Conservation (phyloP, 306 rosid genomes). For the Vicia villosa region DNA sequence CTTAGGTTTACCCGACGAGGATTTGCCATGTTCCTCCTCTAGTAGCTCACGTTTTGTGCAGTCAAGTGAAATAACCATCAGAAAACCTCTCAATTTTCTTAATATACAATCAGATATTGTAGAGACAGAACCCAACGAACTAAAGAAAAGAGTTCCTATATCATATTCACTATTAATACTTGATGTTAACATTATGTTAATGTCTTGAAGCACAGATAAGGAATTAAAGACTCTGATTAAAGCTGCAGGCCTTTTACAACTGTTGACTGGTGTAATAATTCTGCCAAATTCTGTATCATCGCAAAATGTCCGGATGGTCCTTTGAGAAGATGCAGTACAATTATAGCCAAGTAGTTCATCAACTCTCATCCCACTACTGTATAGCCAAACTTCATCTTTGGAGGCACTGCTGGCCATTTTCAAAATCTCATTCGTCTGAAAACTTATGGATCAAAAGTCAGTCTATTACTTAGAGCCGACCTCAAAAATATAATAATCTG, state of each 20-base stretch:
- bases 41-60: slow-evolving; percentile 86
- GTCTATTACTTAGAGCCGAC: slow-evolving; percentile 39
- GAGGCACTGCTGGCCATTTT: slow-evolving; percentile 55
- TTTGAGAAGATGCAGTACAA: slow-evolving; percentile 42
- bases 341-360: slow-evolving; percentile 50
- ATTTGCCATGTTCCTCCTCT: slow-evolving; percentile 55
- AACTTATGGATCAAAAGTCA: slow-evolving; percentile 49
- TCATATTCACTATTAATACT: slow-evolving; percentile 55
- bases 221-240: slow-evolving; percentile 55
- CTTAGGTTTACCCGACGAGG: slow-evolving; percentile 63
- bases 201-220: slow-evolving; percentile 72
- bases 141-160: slow-evolving; percentile 69
- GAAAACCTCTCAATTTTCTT: slow-evolving; percentile 79
- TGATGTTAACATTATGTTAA: slow-evolving; percentile 53
- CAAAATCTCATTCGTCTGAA: slow-evolving; percentile 74
- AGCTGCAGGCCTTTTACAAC: slow-evolving; percentile 61
- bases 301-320: slow-evolving; percentile 42
- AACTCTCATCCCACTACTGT: slow-evolving; percentile 52
- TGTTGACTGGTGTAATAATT: slow-evolving; percentile 55
- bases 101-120: slow-evolving; percentile 78
- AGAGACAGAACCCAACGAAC: slow-evolving; percentile 75
- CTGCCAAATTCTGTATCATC: slow-evolving; percentile 61
- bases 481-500: slow-evolving; percentile 27
- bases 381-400: slow-evolving; percentile 73
- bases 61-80: slow-evolving; percentile 88